These are phyloP conservation scores for Populus pruinosa DNA, from an alignment of 345 rosid species.

Conservation along the genomic window DNA sequence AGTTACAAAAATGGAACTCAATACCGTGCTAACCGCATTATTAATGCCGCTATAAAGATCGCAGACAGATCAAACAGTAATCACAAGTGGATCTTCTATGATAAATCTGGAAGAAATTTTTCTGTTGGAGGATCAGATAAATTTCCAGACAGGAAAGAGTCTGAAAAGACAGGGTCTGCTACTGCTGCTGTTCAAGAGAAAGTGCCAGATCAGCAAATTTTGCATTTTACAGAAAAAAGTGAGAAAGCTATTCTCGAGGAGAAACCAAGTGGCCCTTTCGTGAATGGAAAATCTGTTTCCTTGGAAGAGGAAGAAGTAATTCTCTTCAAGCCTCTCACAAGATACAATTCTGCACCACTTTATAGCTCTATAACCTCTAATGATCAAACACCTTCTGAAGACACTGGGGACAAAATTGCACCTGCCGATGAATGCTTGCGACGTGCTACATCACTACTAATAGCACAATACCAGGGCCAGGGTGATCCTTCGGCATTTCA, in stretches of 20 bases:
- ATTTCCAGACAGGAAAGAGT: slow-evolving; percentile 10
- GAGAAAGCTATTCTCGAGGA: slow-evolving; percentile 27
- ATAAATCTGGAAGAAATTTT: slow-evolving; percentile 35
- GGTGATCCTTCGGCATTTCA: slow-evolving; percentile 40
- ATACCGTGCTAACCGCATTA: slow-evolving; percentile 53
- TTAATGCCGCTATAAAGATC: slow-evolving; percentile 55
- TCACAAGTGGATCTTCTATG: slow-evolving; percentile 54
- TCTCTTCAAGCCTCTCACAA: slow-evolving; percentile 85
- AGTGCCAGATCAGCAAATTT: slow-evolving; percentile 8
- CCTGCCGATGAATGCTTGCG: slow-evolving; percentile 66
- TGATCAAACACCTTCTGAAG: slow-evolving; percentile 32
- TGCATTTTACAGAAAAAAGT: slow-evolving; percentile 12
- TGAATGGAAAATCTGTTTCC: slow-evolving; percentile 35
- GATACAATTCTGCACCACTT: slow-evolving; percentile 82
- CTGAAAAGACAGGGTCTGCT: slow-evolving; percentile 15
- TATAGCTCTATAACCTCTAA: slow-evolving; percentile 25
- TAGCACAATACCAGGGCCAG: slow-evolving; percentile 46
- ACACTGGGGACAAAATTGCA: slow-evolving; percentile 30
- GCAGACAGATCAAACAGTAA: slow-evolving; percentile 43
- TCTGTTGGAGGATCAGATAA: slow-evolving; percentile 19
- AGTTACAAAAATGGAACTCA: slow-evolving; percentile 41
- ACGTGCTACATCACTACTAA: slow-evolving; percentile 64
- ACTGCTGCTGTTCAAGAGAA: slow-evolving; percentile 10
- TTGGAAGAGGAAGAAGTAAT: slow-evolving; percentile 93
- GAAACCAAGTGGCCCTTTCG: slow-evolving; percentile 24